Percentiles rank a stretch among this genome's conserved stretches.
These are phyloP conservation scores for Tarenaya hassleriana DNA, from an alignment of 345 rosid genomes.

Conservation along the genomic window DNA sequence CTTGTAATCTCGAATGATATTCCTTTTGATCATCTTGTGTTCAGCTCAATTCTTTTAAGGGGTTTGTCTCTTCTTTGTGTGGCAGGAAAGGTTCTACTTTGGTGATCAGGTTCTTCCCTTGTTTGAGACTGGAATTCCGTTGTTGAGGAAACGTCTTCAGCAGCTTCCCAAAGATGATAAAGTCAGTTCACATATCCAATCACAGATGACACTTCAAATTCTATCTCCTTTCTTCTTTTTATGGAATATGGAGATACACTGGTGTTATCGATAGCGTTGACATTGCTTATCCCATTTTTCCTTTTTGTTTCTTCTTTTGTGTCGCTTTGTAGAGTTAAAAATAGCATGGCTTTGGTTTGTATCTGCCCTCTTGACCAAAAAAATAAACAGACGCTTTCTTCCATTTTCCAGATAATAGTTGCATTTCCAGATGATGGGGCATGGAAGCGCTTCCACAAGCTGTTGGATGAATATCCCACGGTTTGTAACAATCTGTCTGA, in stretches of 20 bases:
- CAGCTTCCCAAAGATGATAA: conserved; percentile 70
- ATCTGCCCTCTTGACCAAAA: background rate
- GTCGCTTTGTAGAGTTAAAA: too few relatives aligned
- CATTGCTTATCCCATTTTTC: too few relatives aligned
- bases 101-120: conserved; percentile 94
- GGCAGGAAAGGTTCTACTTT: conserved; percentile 93
- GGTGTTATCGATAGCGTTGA: background rate
- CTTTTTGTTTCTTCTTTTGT: too few relatives aligned
- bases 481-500: conserved; percentile 35
- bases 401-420: conserved; percentile 51
- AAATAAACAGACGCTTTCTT: background rate
- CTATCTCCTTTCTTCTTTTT: too few relatives aligned
- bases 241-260: too few relatives aligned
- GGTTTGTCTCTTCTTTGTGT: conserved; percentile 14
- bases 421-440: conserved; percentile 99
- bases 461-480: conserved; percentile 71
- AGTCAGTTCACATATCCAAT: conserved; percentile 31
- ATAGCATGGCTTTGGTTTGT: too few relatives aligned
- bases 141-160: conserved; percentile 74
- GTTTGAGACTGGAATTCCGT: conserved; percentile 94
- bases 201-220: too few relatives aligned
- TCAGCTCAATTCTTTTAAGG: too few relatives aligned
- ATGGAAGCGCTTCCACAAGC: conserved; percentile 97
- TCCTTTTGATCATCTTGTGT: background rate
- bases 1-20: background rate